A percentile compares a stretch with the other conserved stretches of the same genome.
phyloP scores from a whole-genome alignment of 805 yeast genomes.

The Schizosaccharomyces octosporus region DNA sequence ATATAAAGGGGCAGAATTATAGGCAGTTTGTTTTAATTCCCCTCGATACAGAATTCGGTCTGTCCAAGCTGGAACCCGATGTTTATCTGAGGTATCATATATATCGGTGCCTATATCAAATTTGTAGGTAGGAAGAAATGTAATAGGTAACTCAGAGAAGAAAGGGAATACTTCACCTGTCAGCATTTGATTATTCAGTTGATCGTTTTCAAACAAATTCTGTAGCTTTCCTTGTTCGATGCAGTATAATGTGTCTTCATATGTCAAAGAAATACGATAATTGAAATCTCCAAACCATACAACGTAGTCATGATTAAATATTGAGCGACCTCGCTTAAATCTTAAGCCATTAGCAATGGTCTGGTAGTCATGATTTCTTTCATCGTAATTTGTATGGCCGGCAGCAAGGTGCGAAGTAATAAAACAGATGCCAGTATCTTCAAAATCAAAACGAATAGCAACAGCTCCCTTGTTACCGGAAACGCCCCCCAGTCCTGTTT shows the following conservation, averaged over 20 bases:
- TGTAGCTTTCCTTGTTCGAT: constrained; percentile 23
- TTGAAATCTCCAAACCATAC: constrained; percentile 92
- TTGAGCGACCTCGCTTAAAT: constrained; percentile 52
- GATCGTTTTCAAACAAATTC: constrained; percentile 45
- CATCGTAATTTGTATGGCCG: constrained; percentile 57
- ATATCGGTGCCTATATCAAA: constrained; percentile 59
- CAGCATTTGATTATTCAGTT: constrained; percentile 49
- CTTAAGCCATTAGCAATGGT: constrained; percentile 51
- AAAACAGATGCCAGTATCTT: constrained; percentile 56
- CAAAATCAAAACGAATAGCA: constrained; percentile 67
- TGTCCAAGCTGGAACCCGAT: constrained; percentile 88
- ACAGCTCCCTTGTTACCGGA: constrained; percentile 94
- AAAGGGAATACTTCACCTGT: constrained; percentile 47
- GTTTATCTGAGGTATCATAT: constrained; percentile 80
- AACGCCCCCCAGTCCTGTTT: constrained; percentile 91
- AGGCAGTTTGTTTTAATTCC: constrained; percentile 32
- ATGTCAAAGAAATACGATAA: constrained; percentile 46
- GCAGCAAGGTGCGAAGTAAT: constrained; percentile 88
- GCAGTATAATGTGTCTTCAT: constrained; percentile 44
- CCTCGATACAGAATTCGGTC: constrained; percentile 49
- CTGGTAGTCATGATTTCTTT: constrained; percentile 64
- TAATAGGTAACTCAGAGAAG: constrained; percentile 52
- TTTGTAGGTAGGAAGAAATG: constrained; percentile 75
- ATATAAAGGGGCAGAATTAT: constrained; percentile 33
- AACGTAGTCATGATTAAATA: constrained; percentile 62